A percentile compares a stretch with the other conserved stretches of the same genome.
These are phyloP conservation scores for Anethum foeniculum DNA, from an alignment of 140 eudicot species.

Conservation along the genomic window DNA sequence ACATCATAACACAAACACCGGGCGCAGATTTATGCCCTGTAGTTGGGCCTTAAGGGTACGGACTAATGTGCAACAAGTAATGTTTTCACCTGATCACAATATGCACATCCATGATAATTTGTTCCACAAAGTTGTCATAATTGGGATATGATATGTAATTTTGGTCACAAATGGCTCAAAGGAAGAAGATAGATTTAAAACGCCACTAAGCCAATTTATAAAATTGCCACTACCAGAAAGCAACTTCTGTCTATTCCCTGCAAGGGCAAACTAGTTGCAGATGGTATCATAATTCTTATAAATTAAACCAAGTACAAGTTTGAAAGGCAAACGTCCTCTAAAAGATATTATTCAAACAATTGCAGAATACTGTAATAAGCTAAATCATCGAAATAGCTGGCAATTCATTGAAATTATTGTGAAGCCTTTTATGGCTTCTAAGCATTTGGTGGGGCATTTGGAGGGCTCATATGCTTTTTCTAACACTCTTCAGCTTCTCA, in stretches of 20 bases:
- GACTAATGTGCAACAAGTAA: not conserved
- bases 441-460: not conserved
- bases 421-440: not conserved
- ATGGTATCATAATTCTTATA: not conserved
- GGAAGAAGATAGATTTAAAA: not conserved
- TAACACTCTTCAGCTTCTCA: conserved; percentile 63
- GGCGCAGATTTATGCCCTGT: too few relatives aligned
- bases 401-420: not conserved
- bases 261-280: not conserved
- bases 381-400: not conserved
- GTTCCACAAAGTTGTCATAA: conserved; percentile 20
- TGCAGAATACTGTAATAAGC: not conserved
- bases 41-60: conserved; percentile 40
- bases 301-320: not conserved
- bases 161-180: not conserved
- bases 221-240: not conserved
- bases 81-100: not conserved
- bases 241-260: not conserved
- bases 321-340: not conserved
- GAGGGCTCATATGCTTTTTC: conserved; percentile 18
- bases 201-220: not conserved
- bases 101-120: not conserved
- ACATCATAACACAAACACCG: too few relatives aligned
- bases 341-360: not conserved
- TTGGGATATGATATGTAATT: conserved; percentile 24